Base-by-base conservation (phyloP, 148 eudicot genomes). In the Agrostemma githago region DNA sequence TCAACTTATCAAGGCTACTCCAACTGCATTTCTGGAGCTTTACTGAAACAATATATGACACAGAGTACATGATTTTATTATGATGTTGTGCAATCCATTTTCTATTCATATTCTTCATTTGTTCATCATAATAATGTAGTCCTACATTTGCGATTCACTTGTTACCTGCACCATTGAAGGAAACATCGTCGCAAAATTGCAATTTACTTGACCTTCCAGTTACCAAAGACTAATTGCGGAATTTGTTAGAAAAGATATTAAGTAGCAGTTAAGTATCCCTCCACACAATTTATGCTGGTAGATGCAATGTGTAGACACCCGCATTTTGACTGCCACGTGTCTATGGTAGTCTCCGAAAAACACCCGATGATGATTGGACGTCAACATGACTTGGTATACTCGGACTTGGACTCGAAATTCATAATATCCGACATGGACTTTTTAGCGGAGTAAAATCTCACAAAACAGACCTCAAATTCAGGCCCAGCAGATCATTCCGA, bases 121-220 rank as follows among this genome's bases (percentile, higher is more conserved):
- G 11, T 48, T 12, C 54, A 48, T 51, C 56, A 51, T 51, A 51
- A 51, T 51, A 51, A 51, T 2, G 14, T 43, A 43, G 46, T 51
- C 56, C 11, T 51, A 51, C 56, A 51, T 51, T 12, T 51, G 56
- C 56, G 11, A 11, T 11, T 51, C 0, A 51, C 56, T 51, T 40
- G 9, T 21, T 40, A 67, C 5, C 10, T 43, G 8, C 20, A 9
- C 14, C 8, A 19, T 19, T 0, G 6, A 9, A 68, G 43, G 51
- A 70, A 71, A 71, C 14, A 37, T 67, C 41, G 51, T 72, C 60
- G 51, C 37, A 51, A 41, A 14, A 51, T 51, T 53, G 72, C 38
- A 51, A 51, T 19, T 69, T 70, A 34, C 61, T 21, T 20, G 72
- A 70, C 26, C 17, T 70, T 70, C 16, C 72, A 70, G 72, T 53